phyloP scores from a whole-genome alignment of 2,329 filamentous ascomycete genomes.

The Talaromyces sp. region DNA sequence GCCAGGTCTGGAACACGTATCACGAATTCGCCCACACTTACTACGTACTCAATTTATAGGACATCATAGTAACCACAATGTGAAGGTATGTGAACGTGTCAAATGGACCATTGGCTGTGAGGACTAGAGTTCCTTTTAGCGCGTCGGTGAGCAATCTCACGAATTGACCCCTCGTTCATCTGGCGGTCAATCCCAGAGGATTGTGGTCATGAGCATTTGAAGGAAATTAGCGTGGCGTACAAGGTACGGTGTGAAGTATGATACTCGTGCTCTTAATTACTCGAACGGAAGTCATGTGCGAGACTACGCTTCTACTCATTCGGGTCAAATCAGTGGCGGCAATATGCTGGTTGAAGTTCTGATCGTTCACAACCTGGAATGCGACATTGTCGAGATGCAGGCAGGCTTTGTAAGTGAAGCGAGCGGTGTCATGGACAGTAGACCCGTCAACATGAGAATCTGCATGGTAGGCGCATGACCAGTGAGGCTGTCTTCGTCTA shows the following conservation, averaged over 20 bases:
- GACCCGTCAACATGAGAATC: not conserved
- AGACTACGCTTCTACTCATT: not conserved
- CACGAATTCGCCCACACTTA: not conserved
- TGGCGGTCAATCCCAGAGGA: not conserved
- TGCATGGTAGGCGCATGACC: not conserved
- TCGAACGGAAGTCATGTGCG: not conserved
- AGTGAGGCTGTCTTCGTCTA: conserved; percentile 7
- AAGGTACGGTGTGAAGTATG: not conserved
- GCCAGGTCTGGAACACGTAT: not conserved
- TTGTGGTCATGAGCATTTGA: not conserved
- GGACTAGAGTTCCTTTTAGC: not conserved
- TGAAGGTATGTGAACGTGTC: not conserved
- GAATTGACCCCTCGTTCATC: not conserved
- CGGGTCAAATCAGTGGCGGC: not conserved
- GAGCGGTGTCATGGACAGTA: not conserved
- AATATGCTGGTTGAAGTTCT: not conserved
- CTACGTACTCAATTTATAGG: not conserved
- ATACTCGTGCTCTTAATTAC: not conserved
- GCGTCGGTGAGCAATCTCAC: not conserved
- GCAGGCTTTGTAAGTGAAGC: not conserved
- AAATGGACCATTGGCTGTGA: not conserved
- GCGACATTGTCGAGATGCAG: not conserved
- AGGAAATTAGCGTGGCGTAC: not conserved
- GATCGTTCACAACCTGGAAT: not conserved
- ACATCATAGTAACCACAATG: too few species aligned